Evolutionary conservation across 1,284 basidiomycete genomes (phyloP).

Genomic region (Sporisorium iseilematis-ciliati): DNA sequence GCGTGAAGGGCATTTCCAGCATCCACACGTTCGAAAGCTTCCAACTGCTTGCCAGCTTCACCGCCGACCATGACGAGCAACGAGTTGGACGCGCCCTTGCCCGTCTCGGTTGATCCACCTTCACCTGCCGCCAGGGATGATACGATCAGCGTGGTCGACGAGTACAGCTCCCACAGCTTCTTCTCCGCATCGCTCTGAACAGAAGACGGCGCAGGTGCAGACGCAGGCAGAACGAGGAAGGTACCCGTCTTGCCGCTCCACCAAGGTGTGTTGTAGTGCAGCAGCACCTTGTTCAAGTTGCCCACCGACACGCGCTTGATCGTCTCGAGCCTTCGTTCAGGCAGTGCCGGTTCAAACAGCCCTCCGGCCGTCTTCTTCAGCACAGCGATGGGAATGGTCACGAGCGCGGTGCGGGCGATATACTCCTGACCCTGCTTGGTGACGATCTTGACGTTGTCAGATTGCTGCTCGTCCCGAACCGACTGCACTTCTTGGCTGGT

Average conservation of each 20-base stretch:
- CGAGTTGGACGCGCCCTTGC: slow-evolving; percentile 65
- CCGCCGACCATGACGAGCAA: slow-evolving; percentile 71
- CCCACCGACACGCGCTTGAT: slow-evolving; percentile 65
- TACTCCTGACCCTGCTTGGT: slow-evolving; percentile 51
- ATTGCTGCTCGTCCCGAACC: slow-evolving; percentile 21
- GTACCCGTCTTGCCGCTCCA: slow-evolving; percentile 71
- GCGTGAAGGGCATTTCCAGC: slow-evolving; percentile 62
- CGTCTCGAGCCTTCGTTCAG: slow-evolving; percentile 62
- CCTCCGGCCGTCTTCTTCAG: slow-evolving; percentile 58
- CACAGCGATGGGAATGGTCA: slow-evolving; percentile 71
- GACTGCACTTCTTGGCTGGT: slow-evolving; percentile 64
- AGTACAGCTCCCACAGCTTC: slow-evolving; percentile 43
- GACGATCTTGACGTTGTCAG: slow-evolving; percentile 40
- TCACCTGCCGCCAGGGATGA: slow-evolving; percentile 62
- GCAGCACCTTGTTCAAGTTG: slow-evolving; percentile 67
- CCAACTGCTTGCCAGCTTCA: slow-evolving; percentile 60
- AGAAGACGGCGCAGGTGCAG: slow-evolving; percentile 52
- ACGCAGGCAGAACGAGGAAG: slow-evolving; percentile 70
- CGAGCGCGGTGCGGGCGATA: slow-evolving; percentile 58
- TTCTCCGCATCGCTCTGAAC: slow-evolving; percentile 26
- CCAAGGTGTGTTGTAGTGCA: slow-evolving; percentile 72
- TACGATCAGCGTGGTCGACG: slow-evolving; percentile 69
- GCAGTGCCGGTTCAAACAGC: slow-evolving; percentile 68
- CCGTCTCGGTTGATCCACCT: slow-evolving; percentile 3
- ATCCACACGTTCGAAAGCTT: slow-evolving; percentile 57